phyloP scores from a whole-genome alignment of 345 rosid species.

The Moricandia moricandioides region DNA sequence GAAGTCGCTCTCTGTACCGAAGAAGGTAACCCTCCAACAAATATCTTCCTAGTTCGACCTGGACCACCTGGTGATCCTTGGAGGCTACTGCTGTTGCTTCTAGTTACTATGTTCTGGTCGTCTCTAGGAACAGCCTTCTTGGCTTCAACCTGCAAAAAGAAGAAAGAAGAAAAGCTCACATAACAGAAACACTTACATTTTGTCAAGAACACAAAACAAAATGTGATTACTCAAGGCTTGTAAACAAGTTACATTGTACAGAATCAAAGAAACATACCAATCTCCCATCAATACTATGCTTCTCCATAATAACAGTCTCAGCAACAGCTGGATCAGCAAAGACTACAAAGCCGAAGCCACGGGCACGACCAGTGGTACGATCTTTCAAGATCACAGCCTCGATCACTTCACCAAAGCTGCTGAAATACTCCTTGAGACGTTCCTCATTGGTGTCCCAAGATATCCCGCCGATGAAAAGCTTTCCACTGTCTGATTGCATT shows the following conservation, averaged over 20 bases:
- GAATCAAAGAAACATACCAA: constrained; percentile 51
- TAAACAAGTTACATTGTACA: constrained; percentile 37
- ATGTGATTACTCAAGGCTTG: not conserved
- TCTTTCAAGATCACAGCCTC: constrained; percentile 99
- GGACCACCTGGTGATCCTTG: constrained; percentile 68
- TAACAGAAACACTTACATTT: no score
- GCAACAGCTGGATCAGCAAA: constrained; percentile 89
- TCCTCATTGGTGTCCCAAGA: constrained; percentile 99
- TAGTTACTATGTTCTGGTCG: constrained; percentile 63
- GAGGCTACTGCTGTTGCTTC: constrained; percentile 47
- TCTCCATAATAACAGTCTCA: constrained; percentile 77
- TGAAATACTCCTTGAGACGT: constrained; percentile 86
- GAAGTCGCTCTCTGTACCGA: constrained; percentile 69
- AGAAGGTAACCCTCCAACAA: constrained; percentile 89
- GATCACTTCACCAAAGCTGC: constrained; percentile 83
- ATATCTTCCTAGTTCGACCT: constrained; percentile 77
- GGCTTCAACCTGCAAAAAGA: constrained; percentile 73
- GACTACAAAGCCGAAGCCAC: constrained; percentile 95
- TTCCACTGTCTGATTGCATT: constrained; percentile 94
- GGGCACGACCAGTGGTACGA: constrained; percentile 97
- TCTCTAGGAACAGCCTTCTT: constrained; percentile 95
- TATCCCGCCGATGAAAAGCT: constrained; percentile 94
- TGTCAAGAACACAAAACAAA: no score
- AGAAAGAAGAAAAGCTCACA: not conserved
- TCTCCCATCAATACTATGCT: constrained; percentile 92